These are phyloP conservation scores for Pelargonium nanum DNA, from an alignment of 345 rosid genomes.

Conservation along the genomic window DNA sequence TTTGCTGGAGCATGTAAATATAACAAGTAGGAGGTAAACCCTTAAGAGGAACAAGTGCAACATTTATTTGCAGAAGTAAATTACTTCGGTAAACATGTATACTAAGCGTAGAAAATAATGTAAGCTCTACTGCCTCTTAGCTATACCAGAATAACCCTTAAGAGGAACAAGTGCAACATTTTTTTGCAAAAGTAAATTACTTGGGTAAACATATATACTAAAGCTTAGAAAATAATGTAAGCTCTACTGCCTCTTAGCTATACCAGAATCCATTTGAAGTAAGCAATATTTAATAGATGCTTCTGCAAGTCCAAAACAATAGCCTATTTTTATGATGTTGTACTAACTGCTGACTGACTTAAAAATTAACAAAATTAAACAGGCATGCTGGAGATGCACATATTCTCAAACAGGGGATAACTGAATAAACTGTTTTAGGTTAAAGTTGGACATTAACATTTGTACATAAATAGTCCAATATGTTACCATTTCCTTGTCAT, in stretches of 20 bases:
- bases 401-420: not conserved
- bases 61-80: not conserved
- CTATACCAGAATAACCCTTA: not conserved
- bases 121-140: not conserved
- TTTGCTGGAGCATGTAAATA: no score
- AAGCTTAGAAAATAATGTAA: not conserved
- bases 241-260: not conserved
- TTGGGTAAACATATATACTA: no score
- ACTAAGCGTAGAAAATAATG: not conserved
- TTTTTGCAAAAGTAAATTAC: not conserved
- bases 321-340: not conserved
- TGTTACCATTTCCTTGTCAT: constrained; percentile 40
- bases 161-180: not conserved
- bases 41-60: not conserved
- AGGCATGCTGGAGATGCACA: not conserved
- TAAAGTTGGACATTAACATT: not conserved
- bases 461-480: not conserved
- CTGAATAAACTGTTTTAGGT: not conserved
- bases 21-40: no score
- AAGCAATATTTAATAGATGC: not conserved
- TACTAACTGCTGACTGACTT: not conserved
- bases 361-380: no score
- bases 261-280: not conserved
- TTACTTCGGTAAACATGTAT: not conserved
- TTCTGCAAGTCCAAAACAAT: no score